Evolutionary conservation across 2,329 filamentous ascomycete species (phyloP), one percentile per base, ranked within the genome.

Genomic region (Fusarium guadeloupense): DNA sequence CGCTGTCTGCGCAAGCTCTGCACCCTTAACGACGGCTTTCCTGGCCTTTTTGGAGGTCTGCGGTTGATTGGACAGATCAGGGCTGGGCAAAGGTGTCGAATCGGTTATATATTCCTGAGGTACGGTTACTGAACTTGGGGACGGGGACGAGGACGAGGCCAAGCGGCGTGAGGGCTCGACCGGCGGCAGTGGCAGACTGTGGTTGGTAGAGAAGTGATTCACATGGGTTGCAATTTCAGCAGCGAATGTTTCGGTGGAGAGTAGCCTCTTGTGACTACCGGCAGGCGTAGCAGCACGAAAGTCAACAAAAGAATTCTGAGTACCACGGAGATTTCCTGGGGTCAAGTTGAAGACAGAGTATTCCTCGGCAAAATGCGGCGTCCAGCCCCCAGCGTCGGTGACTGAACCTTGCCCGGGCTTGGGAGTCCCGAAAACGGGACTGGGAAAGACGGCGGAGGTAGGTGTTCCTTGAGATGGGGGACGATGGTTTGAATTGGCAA

Each of bases 281-380:
- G 75, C 75, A 13, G 77, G 75, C 33, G 71, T 59, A 71, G 77
- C 49, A 68, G 74, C 63, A 69, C 70, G 68, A 67, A 81, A 80
- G 64, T 83, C 81, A 62, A 75, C 67, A 69, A 83, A 85, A 13
- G 75, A 71, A 54, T 72, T 77, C 52, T 79, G 76, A 37, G 76
- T 72, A 47, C 77, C 81, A 67, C 77, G 78, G 49, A 87, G 76
- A 69, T 86, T 85, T 41, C 83, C 85, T 14, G 85, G 85, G 9
- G 85, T 87, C n/a, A 81, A 77, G 75, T 86, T 85, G 77, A 88
- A 88, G 69, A 88, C 84, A 60, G 85, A 86, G 69, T 86, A 88
- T 63, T 88, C 85, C 70, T 88, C 84, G 62, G 85, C 84, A 76
- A 87, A 88, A 54, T 80, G 81, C 71, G 85, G 85, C 38, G 85